Evolutionary conservation across 2,329 filamentous ascomycete species (phyloP).

Genomic region (Cercospora berteroae): DNA sequence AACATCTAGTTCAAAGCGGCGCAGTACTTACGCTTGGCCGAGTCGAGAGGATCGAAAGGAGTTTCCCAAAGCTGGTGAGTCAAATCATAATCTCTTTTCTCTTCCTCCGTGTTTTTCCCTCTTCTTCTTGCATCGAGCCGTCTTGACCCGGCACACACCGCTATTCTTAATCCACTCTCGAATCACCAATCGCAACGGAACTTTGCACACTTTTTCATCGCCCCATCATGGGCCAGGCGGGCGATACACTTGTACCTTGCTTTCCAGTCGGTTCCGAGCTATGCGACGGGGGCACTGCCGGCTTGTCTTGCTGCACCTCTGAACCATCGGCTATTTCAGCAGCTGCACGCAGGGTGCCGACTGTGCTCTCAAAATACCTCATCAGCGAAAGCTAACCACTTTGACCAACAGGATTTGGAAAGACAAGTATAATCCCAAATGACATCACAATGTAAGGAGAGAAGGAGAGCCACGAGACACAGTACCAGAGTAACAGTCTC

Average conservation of each 20-base stretch:
- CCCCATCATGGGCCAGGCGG: not conserved
- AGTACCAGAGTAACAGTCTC: not conserved
- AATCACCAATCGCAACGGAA: not conserved
- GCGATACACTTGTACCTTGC: conserved; percentile 6
- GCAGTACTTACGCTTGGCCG: conserved; percentile 87
- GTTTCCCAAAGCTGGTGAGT: conserved; percentile 93
- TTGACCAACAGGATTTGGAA: conserved; percentile 81
- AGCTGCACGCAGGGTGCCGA: not conserved
- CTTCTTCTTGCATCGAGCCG: not conserved
- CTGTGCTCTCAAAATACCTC: conserved; percentile 2
- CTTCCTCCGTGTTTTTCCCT: not conserved
- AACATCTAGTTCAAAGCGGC: conserved; percentile 68
- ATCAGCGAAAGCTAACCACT: conserved; percentile 5
- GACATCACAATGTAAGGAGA: conserved; percentile 8
- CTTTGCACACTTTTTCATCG: not conserved
- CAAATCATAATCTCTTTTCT: not conserved
- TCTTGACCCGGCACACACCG: not conserved
- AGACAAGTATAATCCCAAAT: conserved; percentile 69
- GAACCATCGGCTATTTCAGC: conserved; percentile 5
- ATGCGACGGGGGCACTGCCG: not conserved
- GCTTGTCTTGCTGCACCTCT: not conserved
- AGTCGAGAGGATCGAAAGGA: conserved; percentile 83
- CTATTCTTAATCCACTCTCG: not conserved
- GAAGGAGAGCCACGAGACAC: not conserved
- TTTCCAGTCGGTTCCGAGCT: conserved; percentile 5